These are phyloP conservation scores for Stropharia rugosoannulata DNA, from an alignment of 768 basidiomycete genomes.

Conservation along the genomic window DNA sequence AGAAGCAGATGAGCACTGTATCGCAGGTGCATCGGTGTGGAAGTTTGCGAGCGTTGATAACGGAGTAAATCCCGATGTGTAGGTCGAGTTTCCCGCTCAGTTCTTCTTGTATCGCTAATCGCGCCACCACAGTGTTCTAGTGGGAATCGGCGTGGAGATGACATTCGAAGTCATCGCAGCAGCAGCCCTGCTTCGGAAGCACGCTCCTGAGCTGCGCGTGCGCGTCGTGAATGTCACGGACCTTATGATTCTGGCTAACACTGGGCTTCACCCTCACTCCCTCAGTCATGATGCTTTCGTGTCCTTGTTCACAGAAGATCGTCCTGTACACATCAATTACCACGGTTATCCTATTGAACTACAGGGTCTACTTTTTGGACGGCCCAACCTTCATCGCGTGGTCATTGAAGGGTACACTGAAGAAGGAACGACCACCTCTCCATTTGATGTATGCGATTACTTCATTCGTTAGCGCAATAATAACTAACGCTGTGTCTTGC, in stretches of 20 bases:
- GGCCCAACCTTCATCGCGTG: slow-evolving; percentile 48
- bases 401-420: slow-evolving; percentile 64
- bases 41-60: slow-evolving; percentile 75
- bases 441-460: slow-evolving; percentile 59
- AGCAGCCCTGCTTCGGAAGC: slow-evolving; percentile 71
- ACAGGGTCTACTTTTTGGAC: slow-evolving; percentile 61
- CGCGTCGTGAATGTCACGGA: slow-evolving; percentile 91
- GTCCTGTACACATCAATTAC: slow-evolving; percentile 77
- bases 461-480: not conserved
- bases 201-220: slow-evolving; percentile 71
- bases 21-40: slow-evolving; percentile 88
- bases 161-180: slow-evolving; percentile 91
- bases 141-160: slow-evolving; percentile 85
- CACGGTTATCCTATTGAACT: slow-evolving; percentile 80
- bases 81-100: slow-evolving; percentile 19
- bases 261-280: slow-evolving; percentile 77
- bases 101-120: slow-evolving; percentile 20
- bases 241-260: slow-evolving; percentile 74
- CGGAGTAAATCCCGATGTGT: slow-evolving; percentile 73
- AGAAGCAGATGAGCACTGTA: slow-evolving; percentile 79
- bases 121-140: slow-evolving; percentile 58
- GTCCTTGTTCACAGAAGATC: slow-evolving; percentile 70
- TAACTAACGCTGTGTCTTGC: not conserved
- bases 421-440: slow-evolving; percentile 80
- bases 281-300: slow-evolving; percentile 61